Evolutionary conservation across 2,329 filamentous ascomycete genomes (phyloP).

Genomic region (Xylaria sp.): DNA sequence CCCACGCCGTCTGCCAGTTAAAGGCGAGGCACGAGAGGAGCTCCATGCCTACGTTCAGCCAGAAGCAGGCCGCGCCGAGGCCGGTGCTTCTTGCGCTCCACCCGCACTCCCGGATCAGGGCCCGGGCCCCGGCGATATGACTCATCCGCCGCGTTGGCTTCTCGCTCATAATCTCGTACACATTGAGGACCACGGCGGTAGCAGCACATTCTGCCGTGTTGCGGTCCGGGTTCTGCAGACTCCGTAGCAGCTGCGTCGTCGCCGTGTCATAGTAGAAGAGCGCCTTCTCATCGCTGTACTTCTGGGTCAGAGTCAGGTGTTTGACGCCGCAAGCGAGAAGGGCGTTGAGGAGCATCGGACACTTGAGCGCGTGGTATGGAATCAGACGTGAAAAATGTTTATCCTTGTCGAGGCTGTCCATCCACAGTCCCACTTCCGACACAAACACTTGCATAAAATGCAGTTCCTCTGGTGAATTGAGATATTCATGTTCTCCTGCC

Average conservation of each 20-base stretch:
- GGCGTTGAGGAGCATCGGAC: slow-evolving; percentile 89
- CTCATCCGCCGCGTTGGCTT: slow-evolving; percentile 83
- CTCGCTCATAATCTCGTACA: slow-evolving; percentile 93
- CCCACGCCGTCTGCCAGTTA: slow-evolving; percentile 88
- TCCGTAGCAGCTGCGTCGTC: slow-evolving; percentile 78
- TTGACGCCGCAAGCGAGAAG: slow-evolving; percentile 88
- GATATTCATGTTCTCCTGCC: slow-evolving; percentile 64
- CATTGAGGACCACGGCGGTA: slow-evolving; percentile 86
- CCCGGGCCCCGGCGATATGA: slow-evolving; percentile 85
- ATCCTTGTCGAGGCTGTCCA: slow-evolving; percentile 87
- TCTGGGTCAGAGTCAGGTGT: slow-evolving; percentile 75
- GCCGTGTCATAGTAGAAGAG: slow-evolving; percentile 87
- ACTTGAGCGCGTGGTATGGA: slow-evolving; percentile 83
- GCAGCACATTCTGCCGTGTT: slow-evolving; percentile 87
- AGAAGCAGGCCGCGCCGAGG: slow-evolving; percentile 89
- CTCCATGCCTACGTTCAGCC: slow-evolving; percentile 92
- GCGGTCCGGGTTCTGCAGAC: slow-evolving; percentile 83
- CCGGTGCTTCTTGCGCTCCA: slow-evolving; percentile 85
- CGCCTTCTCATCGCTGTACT: slow-evolving; percentile 79
- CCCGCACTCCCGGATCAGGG: slow-evolving; percentile 86
- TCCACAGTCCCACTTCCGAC: slow-evolving; percentile 90
- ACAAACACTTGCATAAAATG: slow-evolving; percentile 93
- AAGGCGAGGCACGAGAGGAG: slow-evolving; percentile 87
- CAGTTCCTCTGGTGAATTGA: slow-evolving; percentile 80
- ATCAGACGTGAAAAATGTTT: slow-evolving; percentile 88